Base-by-base conservation (phyloP, 1,139 yeast species). In the Hansenula lynferdii region DNA sequence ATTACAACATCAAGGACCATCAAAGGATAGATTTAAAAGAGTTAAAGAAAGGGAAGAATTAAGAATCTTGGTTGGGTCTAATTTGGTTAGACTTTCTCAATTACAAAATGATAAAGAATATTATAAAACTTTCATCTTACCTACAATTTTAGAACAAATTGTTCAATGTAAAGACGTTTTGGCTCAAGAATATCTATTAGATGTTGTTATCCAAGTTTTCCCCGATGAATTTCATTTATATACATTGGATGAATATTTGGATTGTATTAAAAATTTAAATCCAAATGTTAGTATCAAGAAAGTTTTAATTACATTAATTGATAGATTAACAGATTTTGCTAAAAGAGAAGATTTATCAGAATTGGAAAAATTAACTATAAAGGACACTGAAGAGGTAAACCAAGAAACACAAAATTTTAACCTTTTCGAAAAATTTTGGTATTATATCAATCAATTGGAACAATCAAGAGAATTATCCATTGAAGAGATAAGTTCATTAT, bases 1-100 rank as follows among this genome's bases (percentile, higher is more conserved):
- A 39, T 69, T 89, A 45, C 97, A 92, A 63, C 96, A 90, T 57
- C 96, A 89, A 60, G 98, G 98, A 1, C 96, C 89, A 48, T 77
- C 94, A 2, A 75, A 86, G 26, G 96, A 92, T 52, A 73, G 90
- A 33, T 80, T 73, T 36, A 75, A 82, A 57, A 72, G 97, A 39
- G 76, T 73, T 23, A 73, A 71, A 44, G 98, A 94, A 61, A 72
- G 98, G 15, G 81, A 81, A 52, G 97, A 94, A 61, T 72, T 92
- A 48, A 92, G 86, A 62, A 87, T 92, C 42, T 72, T 94, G 40
- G 95, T 92, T 32, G 98, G 98, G 1, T 83, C 95, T 16, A 94
- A 90, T 58, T 69, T 92, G 50, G 97, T 92, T 10, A 73, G 97
- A 38, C 67, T 92, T 38, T 83, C 96, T 0, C 97, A 92, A 60